phyloP scores from a whole-genome alignment of 768 basidiomycete genomes.

The Collybiopsis confluens region DNA sequence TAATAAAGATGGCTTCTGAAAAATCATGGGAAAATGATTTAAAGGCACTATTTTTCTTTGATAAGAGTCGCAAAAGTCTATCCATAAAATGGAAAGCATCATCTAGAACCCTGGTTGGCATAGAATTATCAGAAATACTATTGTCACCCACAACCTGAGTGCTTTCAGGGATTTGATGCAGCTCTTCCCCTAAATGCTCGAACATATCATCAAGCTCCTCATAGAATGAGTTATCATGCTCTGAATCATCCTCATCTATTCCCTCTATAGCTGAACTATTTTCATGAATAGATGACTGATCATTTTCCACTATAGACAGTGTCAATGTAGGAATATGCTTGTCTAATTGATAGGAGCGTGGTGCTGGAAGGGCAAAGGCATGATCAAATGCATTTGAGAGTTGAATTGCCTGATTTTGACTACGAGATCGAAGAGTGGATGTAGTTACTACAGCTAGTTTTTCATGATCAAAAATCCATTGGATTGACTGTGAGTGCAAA shows the following conservation, averaged over 20 bases:
- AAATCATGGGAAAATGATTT: constrained; percentile 10
- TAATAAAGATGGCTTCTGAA: constrained; percentile 8
- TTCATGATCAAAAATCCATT: constrained; percentile 7
- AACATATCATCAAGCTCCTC: too few relatives aligned
- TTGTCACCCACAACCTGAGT: too few relatives aligned
- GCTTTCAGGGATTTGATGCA: too few relatives aligned
- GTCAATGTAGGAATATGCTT: too few relatives aligned
- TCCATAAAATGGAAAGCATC: constrained; percentile 11
- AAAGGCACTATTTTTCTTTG: constrained; percentile 10
- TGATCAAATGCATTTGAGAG: constrained; percentile 3
- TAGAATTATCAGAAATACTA: neutral
- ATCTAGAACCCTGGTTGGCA: constrained; percentile 7
- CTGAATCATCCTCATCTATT: too few relatives aligned
- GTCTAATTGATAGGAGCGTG: neutral
- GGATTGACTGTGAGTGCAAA: constrained; percentile 10
- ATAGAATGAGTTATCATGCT: too few relatives aligned
- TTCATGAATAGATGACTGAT: too few relatives aligned
- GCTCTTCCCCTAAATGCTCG: neutral
- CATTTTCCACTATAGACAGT: too few relatives aligned
- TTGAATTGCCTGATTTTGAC: neutral
- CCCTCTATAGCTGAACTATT: too few relatives aligned
- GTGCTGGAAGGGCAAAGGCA: constrained; percentile 3
- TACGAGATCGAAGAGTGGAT: constrained; percentile 10
- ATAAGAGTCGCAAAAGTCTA: neutral
- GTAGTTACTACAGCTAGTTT: neutral